Percentiles rank a stretch among this genome's conserved stretches.
Evolutionary conservation across 2,329 filamentous ascomycete species (phyloP).

Genomic region (Colletotrichum liaoningense): DNA sequence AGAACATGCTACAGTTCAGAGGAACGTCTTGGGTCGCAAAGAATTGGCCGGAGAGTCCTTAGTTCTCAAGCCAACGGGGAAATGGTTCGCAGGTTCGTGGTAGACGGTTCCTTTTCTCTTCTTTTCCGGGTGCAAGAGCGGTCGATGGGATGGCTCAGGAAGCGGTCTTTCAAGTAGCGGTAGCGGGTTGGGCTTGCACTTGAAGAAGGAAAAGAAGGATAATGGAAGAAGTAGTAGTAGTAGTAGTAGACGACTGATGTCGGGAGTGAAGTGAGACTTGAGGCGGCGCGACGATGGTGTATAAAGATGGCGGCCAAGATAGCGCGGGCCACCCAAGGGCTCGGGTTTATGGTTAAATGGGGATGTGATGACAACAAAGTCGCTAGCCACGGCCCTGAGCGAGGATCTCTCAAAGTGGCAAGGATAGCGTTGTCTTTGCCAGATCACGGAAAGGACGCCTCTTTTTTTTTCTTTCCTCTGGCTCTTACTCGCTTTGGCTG

Average conservation of each 20-base stretch:
- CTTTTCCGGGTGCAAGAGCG: constrained; percentile 19
- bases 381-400: constrained; percentile 38
- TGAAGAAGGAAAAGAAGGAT: constrained; percentile 36
- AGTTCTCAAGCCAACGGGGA: constrained; percentile 45
- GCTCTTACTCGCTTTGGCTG: constrained; percentile 28
- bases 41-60: constrained; percentile 42
- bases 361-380: constrained; percentile 38
- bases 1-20: constrained; percentile 47
- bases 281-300: constrained; percentile 39
- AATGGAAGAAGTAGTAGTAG: constrained; percentile 21
- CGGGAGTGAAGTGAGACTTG: constrained; percentile 35
- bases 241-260: constrained; percentile 21
- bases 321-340: constrained; percentile 37
- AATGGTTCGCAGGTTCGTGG: constrained; percentile 30
- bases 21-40: constrained; percentile 33
- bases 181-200: constrained; percentile 30
- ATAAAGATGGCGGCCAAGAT: constrained; percentile 39
- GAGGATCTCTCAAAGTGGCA: constrained; percentile 38
- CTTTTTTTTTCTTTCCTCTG: constrained; percentile 17
- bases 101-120: constrained; percentile 13
- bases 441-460: constrained; percentile 36
- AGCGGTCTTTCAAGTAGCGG: constrained; percentile 32
- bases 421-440: constrained; percentile 37
- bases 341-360: constrained; percentile 39
- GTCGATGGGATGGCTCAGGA: constrained; percentile 20